Evolutionary conservation across 1,139 yeast genomes (phyloP), one percentile per base, ranked within the genome.

Genomic region (Lodderomyces jiufengensis): DNA sequence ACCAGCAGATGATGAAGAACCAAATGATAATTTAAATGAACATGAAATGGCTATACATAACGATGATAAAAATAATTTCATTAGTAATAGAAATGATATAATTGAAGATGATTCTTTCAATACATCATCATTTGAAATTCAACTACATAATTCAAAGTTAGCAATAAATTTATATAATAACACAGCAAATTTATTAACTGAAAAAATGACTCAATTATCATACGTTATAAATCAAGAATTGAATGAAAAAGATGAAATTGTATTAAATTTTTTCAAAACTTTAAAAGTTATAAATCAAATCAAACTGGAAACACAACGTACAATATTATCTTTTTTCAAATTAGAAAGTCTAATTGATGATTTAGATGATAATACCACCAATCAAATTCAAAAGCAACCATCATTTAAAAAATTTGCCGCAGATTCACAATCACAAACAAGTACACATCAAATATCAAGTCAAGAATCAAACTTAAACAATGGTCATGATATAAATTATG

Each of bases 191-290:
- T 32, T 53, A 32, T 53, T 70, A 11, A 64, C 70, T 0, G 74
- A 66, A 36, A 66, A 63, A 38, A 52, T 70, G 38, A 57, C 69
- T 1, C 70, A 67, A 37, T 51, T 70, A 38, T 63, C 70, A 4
- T 68, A 56, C 44, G 46, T 61, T 9, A 61, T 70, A 13, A 73
- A 67, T 40, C 63, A 59, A 40, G 75, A 70, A 42, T 57, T 70
- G 37, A 57, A 55, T 32, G 64, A 60, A 32, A 57, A 58, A 37
- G 75, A 70, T 41, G 70, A 66, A 22, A 51, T 50, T 24, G 52
- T 68, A 9, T 45, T 62, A 29, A 46, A 52, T 5, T 50, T 58
- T 31, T 58, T 61, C 40, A 64, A 58, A 44, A 47, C 59, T n/a
- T 40, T 62, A 25, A 52, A 54, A 32, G 27, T 40, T 20, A 45